Evolutionary conservation across 192 early-diverging fungal genomes (phyloP).

Genomic region (Backusella westeae): DNA sequence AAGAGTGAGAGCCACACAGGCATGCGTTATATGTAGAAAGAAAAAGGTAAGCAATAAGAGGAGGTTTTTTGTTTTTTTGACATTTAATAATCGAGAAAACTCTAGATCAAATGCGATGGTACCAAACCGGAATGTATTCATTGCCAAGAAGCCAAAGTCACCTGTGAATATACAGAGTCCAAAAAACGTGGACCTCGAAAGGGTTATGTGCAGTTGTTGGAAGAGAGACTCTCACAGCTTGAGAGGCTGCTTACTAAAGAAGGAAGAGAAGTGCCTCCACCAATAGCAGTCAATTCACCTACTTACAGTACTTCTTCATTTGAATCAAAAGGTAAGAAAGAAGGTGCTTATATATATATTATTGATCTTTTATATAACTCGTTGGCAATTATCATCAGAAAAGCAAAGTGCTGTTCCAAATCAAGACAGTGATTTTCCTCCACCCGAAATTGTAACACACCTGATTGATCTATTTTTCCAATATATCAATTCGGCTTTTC

Average conservation of each 20-base stretch:
- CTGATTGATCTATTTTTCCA: neutral
- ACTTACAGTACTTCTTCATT: neutral
- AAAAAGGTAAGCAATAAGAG: slow-evolving; percentile 26
- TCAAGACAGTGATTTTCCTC: slow-evolving; percentile 31
- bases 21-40: slow-evolving; percentile 27
- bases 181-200: slow-evolving; percentile 32
- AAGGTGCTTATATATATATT: neutral
- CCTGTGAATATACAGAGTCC: slow-evolving; percentile 19
- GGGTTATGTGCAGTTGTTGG: slow-evolving; percentile 34
- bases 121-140: slow-evolving; percentile 27
- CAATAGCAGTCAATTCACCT: neutral
- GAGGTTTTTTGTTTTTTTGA: neutral
- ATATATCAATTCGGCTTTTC: neutral
- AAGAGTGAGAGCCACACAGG: slow-evolving; percentile 23
- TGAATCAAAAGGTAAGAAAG: slow-evolving; percentile 1
- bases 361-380: neutral
- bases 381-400: neutral
- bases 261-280: neutral
- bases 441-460: slow-evolving; percentile 36
- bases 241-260: slow-evolving; percentile 8
- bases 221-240: slow-evolving; percentile 26
- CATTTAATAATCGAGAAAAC: neutral
- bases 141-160: slow-evolving; percentile 12
- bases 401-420: neutral
- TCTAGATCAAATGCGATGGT: slow-evolving; percentile 33